phyloP scores from a whole-genome alignment of 106 monocot species.

The Acorus calamus region DNA sequence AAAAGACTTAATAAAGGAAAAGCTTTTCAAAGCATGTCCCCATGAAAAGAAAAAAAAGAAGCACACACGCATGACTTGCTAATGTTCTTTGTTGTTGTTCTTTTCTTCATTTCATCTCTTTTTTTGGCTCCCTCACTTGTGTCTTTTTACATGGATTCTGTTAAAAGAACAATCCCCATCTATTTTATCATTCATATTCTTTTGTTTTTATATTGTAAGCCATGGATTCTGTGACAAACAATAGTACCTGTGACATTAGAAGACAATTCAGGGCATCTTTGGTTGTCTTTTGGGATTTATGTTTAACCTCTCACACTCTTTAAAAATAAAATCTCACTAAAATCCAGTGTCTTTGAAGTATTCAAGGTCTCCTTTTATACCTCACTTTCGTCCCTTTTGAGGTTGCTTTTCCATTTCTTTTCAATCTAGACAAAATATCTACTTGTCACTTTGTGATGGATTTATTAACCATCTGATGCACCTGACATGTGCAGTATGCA shows the following conservation, averaged over 20 bases:
- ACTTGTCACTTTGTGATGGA: too few species aligned
- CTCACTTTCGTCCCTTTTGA: conserved; percentile 87
- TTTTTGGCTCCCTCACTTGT: too few species aligned
- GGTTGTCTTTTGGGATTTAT: conserved; percentile 13
- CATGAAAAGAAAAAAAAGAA: neutral
- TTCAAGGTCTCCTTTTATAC: conserved; percentile 26
- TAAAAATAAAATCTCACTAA: conserved; percentile 20
- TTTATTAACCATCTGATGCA: too few species aligned
- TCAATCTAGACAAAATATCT: too few species aligned
- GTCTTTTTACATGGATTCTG: too few species aligned
- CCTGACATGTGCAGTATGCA: too few species aligned
- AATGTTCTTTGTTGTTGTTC: too few species aligned
- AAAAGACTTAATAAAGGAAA: neutral
- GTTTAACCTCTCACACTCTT: neutral
- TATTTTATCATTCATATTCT: neutral
- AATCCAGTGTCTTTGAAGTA: conserved; percentile 19
- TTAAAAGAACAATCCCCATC: neutral
- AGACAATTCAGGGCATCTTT: conserved; percentile 34
- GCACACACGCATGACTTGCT: neutral
- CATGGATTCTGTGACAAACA: conserved; percentile 55
- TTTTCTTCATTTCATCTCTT: too few species aligned
- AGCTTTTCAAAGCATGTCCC: conserved; percentile 2
- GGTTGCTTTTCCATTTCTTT: neutral
- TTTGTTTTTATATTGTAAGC: neutral
- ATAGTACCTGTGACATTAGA: conserved; percentile 24